A percentile compares a stretch with the other conserved stretches of the same genome.
These are phyloP conservation scores for Epichloe aotearoae DNA, from an alignment of 2,329 filamentous ascomycete genomes.

Conservation along the genomic window DNA sequence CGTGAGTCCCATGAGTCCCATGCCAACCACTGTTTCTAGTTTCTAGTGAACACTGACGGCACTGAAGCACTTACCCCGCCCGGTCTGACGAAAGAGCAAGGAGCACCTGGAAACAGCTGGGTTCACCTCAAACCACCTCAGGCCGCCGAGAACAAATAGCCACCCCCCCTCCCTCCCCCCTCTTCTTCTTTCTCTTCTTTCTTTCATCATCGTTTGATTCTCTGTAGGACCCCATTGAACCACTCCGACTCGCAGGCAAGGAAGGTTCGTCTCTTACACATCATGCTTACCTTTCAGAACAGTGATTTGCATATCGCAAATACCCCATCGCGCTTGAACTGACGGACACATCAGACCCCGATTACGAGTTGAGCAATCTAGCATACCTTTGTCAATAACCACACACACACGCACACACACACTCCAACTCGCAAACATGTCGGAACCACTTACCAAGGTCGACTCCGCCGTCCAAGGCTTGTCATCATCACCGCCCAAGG, in stretches of 20 bases:
- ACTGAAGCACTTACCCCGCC: conserved; percentile 31
- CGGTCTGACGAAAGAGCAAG: conserved; percentile 27
- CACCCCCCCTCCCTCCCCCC: conserved; percentile 7
- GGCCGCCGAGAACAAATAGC: conserved; percentile 19
- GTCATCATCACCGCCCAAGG: conserved; percentile 52
- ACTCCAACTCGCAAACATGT: conserved; percentile 17
- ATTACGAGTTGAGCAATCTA: background rate
- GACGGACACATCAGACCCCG: background rate
- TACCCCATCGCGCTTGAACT: background rate
- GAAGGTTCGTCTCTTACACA: conserved; percentile 4
- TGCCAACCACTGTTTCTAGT: background rate
- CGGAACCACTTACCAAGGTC: conserved; percentile 63
- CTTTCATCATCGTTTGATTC: conserved; percentile 10
- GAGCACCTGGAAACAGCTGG: conserved; percentile 9
- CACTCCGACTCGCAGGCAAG: background rate
- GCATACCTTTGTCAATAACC: background rate
- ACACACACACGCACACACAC: background rate
- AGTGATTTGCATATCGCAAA: background rate
- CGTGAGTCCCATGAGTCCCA: background rate
- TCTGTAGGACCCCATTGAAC: conserved; percentile 8
- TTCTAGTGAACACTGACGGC: conserved; percentile 7
- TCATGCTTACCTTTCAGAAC: background rate
- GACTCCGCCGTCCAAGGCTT: conserved; percentile 82
- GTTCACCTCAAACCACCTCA: conserved; percentile 7
- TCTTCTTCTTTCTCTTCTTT: conserved; percentile 9